Evolutionary conservation across 495 filamentous ascomycete species (phyloP), one percentile per base, ranked within the genome.

Genomic region (Trichocladium antarcticum): DNA sequence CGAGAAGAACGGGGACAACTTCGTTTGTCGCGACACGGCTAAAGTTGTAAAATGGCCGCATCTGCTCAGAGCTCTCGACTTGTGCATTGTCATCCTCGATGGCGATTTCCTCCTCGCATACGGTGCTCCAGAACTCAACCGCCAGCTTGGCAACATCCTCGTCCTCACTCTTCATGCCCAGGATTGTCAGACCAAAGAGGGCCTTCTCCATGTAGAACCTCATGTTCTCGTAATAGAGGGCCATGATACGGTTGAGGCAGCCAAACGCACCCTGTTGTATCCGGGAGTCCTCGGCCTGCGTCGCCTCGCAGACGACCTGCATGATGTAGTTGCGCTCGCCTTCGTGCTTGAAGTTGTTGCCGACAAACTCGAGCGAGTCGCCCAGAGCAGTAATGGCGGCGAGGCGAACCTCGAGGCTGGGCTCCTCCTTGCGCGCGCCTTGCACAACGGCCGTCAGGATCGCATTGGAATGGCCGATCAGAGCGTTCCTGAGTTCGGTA

Each of bases 171-270:
- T 92, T 94, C 93, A 98, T 98, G 48, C 92, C 93, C 72, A 95
- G 80, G 50, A 97, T 93, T n/a, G 93, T 98, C 12, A 98, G 76
- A 38, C 93, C 92, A 65, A 97, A 98, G 32, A 98, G 74, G 38
- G 92, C 92, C 77, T 96, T 97, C 77, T 98, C 93, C 92, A 98
- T 98, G 74, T 98, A 98, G 72, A 94, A 97, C 58, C 88, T 79
- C 92, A 98, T 98, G 73, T 95, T 89, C 59, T 97, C 92, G 64
- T 98, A 98, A 72, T 98, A 97, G 34, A 95, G 74, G 49, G 75
- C 85, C 92, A 98, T 98, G 65, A 98, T 95, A 59, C 89, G 80
- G 78, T 97, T 97, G 60, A 98, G 68, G 62, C 93, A 98, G 47
- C 90, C 92, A 61, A 94, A 98, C 12, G 93, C 87, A 50, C 86